phyloP scores from a whole-genome alignment of 768 basidiomycete genomes.

The Tylopilus balloui region DNA sequence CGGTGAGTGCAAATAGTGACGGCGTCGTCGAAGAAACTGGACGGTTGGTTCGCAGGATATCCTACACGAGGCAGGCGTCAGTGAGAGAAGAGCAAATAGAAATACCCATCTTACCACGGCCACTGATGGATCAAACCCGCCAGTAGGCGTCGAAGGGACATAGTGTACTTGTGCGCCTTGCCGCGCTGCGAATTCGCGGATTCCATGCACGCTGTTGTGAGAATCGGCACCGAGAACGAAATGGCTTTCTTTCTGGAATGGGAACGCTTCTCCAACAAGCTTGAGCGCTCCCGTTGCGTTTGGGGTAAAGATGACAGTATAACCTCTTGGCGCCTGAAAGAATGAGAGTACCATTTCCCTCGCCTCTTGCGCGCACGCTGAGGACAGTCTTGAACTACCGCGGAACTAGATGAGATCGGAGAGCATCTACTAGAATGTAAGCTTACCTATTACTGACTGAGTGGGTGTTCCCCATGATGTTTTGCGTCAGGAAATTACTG shows the following conservation, averaged over 20 bases:
- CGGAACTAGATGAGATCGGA: not conserved
- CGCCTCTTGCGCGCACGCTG: slow-evolving; percentile 63
- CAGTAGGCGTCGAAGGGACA: slow-evolving; percentile 53
- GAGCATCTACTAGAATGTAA: not conserved
- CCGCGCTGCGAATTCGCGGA: slow-evolving; percentile 61
- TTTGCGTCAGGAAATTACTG: slow-evolving; percentile 59
- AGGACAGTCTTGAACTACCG: slow-evolving; percentile 63
- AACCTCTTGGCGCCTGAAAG: slow-evolving; percentile 70
- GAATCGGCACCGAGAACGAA: slow-evolving; percentile 76
- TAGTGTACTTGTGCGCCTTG: slow-evolving; percentile 47
- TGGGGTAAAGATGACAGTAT: slow-evolving; percentile 77
- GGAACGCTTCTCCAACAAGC: slow-evolving; percentile 77
- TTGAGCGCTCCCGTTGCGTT: slow-evolving; percentile 80
- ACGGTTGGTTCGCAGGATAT: slow-evolving; percentile 46
- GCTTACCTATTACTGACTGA: slow-evolving; percentile 73
- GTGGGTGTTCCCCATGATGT: slow-evolving; percentile 78
- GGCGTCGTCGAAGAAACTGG: slow-evolving; percentile 38
- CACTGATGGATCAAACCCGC: slow-evolving; percentile 55
- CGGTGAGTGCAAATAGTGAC: slow-evolving; percentile 71
- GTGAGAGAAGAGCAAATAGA: not conserved
- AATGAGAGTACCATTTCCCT: slow-evolving; percentile 69
- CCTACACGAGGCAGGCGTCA: slow-evolving; percentile 33
- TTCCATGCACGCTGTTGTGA: slow-evolving; percentile 82
- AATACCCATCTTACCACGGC: slow-evolving; percentile 49
- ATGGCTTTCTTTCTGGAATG: slow-evolving; percentile 51